Percentiles rank a stretch among this genome's conserved stretches.
phyloP scores from a whole-genome alignment of 768 basidiomycete species.

The Chalciporus sphaerocephalus region DNA sequence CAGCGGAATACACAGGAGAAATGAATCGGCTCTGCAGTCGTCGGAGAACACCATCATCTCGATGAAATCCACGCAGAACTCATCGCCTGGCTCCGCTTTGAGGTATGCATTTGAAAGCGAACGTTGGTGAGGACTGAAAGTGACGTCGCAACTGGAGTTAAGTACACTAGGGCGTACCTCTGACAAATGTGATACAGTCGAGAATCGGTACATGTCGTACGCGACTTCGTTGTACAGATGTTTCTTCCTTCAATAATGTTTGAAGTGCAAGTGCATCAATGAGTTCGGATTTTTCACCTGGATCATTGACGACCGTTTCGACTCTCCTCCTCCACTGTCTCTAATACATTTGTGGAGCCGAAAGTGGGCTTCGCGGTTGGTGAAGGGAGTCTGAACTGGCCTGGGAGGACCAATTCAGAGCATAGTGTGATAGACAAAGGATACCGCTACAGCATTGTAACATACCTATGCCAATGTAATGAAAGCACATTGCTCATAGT shows the following conservation, averaged over 20 bases:
- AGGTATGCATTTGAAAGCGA: slow-evolving; percentile 6
- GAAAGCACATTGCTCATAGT: slow-evolving; percentile 54
- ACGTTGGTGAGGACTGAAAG: slow-evolving; percentile 5
- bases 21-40: slow-evolving; percentile 27
- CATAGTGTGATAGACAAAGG: neutral
- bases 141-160: slow-evolving; percentile 9
- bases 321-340: slow-evolving; percentile 52
- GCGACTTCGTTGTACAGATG: slow-evolving; percentile 59
- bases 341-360: slow-evolving; percentile 40
- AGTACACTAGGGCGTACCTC: slow-evolving; percentile 1
- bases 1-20: slow-evolving; percentile 19
- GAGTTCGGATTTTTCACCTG: slow-evolving; percentile 34
- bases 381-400: slow-evolving; percentile 39
- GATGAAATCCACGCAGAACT: slow-evolving; percentile 22
- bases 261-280: too few species aligned
- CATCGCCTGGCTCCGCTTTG: slow-evolving; percentile 6
- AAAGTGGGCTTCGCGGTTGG: slow-evolving; percentile 42
- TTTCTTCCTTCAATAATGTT: too few species aligned
- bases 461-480: slow-evolving; percentile 49
- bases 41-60: slow-evolving; percentile 23
- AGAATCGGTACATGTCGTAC: slow-evolving; percentile 51
- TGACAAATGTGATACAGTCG: slow-evolving; percentile 34
- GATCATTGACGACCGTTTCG: slow-evolving; percentile 45
- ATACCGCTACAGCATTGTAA: slow-evolving; percentile 4
- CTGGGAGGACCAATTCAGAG: neutral